Conservation (phyloP, 768 basidiomycete species). For the Tremella yokohamensis region DNA sequence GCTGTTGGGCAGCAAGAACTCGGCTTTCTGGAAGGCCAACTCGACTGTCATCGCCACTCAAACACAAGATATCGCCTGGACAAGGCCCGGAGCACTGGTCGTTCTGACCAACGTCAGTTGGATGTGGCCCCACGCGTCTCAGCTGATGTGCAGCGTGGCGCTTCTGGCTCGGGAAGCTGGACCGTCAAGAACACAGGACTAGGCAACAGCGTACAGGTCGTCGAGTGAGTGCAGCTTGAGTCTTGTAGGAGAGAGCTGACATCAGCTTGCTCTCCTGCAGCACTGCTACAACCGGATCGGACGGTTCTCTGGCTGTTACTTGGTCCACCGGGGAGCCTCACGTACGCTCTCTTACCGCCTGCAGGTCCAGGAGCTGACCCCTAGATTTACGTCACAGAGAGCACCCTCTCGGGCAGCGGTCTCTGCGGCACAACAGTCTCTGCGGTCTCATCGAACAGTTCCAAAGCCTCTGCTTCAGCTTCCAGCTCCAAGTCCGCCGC, state of each 20-base stretch:
- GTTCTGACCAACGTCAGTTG: constrained; percentile 41
- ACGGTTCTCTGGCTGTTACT: not conserved
- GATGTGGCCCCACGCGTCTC: not conserved
- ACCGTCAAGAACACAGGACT: constrained; percentile 4
- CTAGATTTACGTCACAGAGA: not conserved
- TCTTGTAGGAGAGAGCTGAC: not conserved
- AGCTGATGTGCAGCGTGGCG: not conserved
- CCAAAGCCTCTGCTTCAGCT: not conserved
- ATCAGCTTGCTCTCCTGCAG: not conserved
- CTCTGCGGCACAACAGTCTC: not conserved
- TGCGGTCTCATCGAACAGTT: not conserved
- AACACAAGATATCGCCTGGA: constrained; percentile 28
- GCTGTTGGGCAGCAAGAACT: constrained; percentile 12
- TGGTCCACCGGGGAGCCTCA: constrained; percentile 1
- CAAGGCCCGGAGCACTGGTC: constrained; percentile 23
- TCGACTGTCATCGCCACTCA: constrained; percentile 13
- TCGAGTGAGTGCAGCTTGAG: not conserved
- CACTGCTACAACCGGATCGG: not conserved
- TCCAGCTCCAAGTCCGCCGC: not conserved
- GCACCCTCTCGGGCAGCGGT: not conserved
- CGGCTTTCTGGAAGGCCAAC: constrained; percentile 15
- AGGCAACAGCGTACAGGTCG: not conserved
- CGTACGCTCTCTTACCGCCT: not conserved
- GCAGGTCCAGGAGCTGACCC: not conserved
- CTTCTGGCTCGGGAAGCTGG: not conserved